phyloP scores from a whole-genome alignment of 805 yeast genomes.

The Metschnikowia amazonensis region DNA sequence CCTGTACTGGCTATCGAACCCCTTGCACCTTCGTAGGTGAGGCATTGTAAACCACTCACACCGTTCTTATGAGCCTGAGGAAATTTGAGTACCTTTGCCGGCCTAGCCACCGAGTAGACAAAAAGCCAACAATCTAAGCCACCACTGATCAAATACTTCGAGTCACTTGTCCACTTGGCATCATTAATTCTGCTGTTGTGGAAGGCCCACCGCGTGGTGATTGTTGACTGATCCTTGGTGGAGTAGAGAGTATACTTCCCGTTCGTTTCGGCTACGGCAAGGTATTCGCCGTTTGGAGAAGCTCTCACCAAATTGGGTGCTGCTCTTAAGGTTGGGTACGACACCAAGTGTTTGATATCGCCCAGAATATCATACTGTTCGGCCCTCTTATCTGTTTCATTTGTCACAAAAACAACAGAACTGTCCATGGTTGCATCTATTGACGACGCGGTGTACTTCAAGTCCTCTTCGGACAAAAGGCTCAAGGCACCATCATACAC shows the following conservation, averaged over 20 bases:
- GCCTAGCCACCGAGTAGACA: conserved; percentile 73
- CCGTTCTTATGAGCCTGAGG: conserved; percentile 89
- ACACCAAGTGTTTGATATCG: conserved; percentile 34
- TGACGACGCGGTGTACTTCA: conserved; percentile 24
- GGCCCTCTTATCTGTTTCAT: conserved; percentile 27
- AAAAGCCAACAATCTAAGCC: conserved; percentile 81
- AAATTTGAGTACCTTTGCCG: conserved; percentile 69
- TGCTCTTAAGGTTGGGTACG: conserved; percentile 48
- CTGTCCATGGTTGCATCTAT: conserved; percentile 23
- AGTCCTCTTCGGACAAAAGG: conserved; percentile 16
- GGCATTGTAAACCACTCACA: conserved; percentile 72
- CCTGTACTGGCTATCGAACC: conserved; percentile 66
- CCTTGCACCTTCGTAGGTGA: conserved; percentile 28
- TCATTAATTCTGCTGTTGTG: conserved; percentile 79
- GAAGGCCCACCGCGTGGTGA: conserved; percentile 93
- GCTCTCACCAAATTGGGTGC: conserved; percentile 60
- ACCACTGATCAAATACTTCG: conserved; percentile 69
- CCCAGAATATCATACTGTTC: conserved; percentile 32
- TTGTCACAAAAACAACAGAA: conserved; percentile 27
- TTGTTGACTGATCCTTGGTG: conserved; percentile 47
- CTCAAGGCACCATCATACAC: conserved; percentile 16
- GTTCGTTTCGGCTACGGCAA: conserved; percentile 82
- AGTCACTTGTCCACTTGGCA: conserved; percentile 75
- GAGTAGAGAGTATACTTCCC: conserved; percentile 83
- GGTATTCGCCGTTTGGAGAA: conserved; percentile 62